Evolutionary conservation across 352 stramenopile species (phyloP), one percentile per base, ranked within the genome.

Genomic region (Phytophthora pinifolia): DNA sequence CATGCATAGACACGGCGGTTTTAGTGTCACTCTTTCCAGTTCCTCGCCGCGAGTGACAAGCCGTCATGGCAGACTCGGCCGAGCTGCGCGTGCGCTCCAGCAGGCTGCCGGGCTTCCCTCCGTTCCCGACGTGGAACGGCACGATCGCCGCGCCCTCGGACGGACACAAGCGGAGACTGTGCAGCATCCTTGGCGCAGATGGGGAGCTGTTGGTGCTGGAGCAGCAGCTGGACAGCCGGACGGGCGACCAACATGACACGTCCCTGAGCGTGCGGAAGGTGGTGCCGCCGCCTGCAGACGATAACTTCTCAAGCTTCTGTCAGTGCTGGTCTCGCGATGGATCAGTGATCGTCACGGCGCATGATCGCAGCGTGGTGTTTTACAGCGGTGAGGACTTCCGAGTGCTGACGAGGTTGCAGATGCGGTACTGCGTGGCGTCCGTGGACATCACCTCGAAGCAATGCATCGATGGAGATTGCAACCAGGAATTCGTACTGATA

Each of bases 61-160:
- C 20, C 20, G 2, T 27, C 22, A 48, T 48, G 17, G 7, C 52
- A 41, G 57, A n/a, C n/a, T n/a, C 71, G 32, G 51, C 33, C 13
- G 74, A 89, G 35, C 59, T 87, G 29, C 38, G 47, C 2, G 62
- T 86, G 30, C 47, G 51, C 22, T 66, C 62, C 30, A 43, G 71
- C 25, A 69, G 65, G 33, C 59, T 90, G 18, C 59, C 57, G 7
- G 73, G 75, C 3, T 51, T 77, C 20, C 53, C 55, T n/a, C 76
- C 77, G 9, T 85, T 82, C 31, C 65, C 80, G 7, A 70, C 69
- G 35, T 90, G 77, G 77, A 84, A 90, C 46, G 72, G 77, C 15
- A 77, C 76, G 38, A 33, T 87, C 0, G 56, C 58, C 6, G 41
- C 66, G 7, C 54, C 65, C 2, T 4, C 25, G 0, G 22, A 27